phyloP scores from a whole-genome alignment of 352 stramenopile species.

The Globisporangium cederbergense region DNA sequence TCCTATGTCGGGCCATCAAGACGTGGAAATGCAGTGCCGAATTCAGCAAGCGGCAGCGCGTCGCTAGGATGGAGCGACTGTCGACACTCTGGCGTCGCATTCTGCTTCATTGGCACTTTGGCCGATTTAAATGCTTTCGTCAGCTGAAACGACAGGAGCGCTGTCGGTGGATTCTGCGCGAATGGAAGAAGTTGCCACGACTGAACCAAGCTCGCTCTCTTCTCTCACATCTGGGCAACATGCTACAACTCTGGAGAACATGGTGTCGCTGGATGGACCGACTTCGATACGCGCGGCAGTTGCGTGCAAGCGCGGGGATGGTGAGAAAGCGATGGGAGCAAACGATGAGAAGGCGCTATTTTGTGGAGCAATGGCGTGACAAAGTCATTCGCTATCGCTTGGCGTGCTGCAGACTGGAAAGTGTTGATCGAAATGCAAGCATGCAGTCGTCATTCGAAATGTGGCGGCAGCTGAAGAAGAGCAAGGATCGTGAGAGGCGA shows the following conservation, averaged over 20 bases:
- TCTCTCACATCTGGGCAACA: not conserved
- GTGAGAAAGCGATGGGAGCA: not conserved
- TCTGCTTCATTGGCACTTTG: not conserved
- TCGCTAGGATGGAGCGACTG: not conserved
- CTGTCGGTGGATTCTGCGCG: not conserved
- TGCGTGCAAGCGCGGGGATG: not conserved
- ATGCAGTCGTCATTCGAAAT: not conserved
- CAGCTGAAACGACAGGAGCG: not conserved
- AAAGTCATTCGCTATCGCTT: not conserved
- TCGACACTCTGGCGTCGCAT: not conserved
- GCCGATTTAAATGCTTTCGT: not conserved
- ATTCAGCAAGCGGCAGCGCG: not conserved
- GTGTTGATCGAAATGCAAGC: not conserved
- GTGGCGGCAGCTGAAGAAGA: not conserved
- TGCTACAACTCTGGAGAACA: not conserved
- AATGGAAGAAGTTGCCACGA: slow-evolving; percentile 4
- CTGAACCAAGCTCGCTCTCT: not conserved
- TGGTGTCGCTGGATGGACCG: not conserved
- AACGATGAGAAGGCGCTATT: not conserved
- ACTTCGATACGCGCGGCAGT: not conserved
- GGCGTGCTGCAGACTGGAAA: not conserved
- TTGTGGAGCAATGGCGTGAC: not conserved
- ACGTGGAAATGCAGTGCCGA: not conserved
- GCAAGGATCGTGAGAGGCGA: not conserved
- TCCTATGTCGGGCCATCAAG: not conserved